Evolutionary conservation across 305 asterid genomes (phyloP).

Genomic region (Striga hermonthica): DNA sequence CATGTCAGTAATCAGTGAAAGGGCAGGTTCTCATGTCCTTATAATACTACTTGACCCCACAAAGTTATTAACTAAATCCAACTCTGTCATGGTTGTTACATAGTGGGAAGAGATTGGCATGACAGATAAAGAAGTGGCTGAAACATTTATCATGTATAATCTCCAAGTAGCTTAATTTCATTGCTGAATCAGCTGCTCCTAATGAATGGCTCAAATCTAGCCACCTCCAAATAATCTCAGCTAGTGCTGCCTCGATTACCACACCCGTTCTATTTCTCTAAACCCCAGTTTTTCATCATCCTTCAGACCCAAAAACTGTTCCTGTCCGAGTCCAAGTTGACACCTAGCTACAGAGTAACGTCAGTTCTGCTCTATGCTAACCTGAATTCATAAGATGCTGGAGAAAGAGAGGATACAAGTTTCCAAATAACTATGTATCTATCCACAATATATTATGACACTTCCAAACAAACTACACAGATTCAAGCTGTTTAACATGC

Average conservation of each 20-base stretch:
- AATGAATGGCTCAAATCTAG: constrained; percentile 3
- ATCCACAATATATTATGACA: constrained; percentile 9
- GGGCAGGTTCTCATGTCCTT: background rate
- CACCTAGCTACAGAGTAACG: constrained; percentile 13
- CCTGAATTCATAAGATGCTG: constrained; percentile 23
- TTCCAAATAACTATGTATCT: background rate
- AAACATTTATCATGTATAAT: no score
- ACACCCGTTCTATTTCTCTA: background rate
- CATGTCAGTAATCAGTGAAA: background rate
- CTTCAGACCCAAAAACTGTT: constrained; percentile 18
- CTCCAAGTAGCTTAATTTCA: background rate
- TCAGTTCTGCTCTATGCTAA: constrained; percentile 17
- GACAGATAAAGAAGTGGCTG: background rate
- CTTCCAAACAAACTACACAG: background rate
- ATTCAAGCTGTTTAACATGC: constrained; percentile 17
- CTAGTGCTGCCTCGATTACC: constrained; percentile 1
- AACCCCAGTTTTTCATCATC: constrained; percentile 1
- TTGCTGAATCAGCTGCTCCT: background rate
- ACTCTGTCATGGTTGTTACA: background rate
- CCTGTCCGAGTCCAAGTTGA: background rate
- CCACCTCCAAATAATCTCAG: background rate
- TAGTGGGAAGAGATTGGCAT: background rate
- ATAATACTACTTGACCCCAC: background rate
- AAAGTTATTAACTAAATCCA: background rate
- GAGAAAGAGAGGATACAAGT: constrained; percentile 21